Conservation (phyloP, 2,329 filamentous ascomycete genomes). For the Chalaropsis thielavioides region DNA sequence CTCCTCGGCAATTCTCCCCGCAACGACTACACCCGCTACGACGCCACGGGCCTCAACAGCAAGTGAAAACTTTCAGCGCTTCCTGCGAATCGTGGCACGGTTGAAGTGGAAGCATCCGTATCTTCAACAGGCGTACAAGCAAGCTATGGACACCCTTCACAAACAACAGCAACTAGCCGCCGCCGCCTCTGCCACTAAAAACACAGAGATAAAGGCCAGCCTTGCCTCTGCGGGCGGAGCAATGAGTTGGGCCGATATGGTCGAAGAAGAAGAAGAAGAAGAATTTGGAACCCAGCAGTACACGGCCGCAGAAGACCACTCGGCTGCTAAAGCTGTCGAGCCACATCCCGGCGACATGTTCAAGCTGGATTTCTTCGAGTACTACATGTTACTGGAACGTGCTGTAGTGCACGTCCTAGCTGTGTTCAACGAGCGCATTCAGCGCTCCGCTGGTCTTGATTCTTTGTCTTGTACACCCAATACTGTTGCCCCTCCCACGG, state of each 20-base stretch:
- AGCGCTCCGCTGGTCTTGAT: constrained; percentile 20
- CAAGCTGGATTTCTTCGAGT: constrained; percentile 66
- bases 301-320: not conserved
- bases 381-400: constrained; percentile 58
- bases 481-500: not conserved
- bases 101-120: constrained; percentile 51
- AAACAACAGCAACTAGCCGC: not conserved
- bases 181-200: not conserved
- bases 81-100: constrained; percentile 26
- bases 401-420: constrained; percentile 53
- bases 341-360: constrained; percentile 48
- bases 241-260: constrained; percentile 12
- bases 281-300: constrained; percentile 17
- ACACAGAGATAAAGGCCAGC: not conserved
- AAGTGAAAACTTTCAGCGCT: constrained; percentile 16
- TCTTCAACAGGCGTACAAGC: constrained; percentile 41
- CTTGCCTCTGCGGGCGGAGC: not conserved
- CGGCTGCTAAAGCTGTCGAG: constrained; percentile 23
- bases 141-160: constrained; percentile 27
- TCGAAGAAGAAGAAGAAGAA: constrained; percentile 18
- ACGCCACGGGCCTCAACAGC: constrained; percentile 8
- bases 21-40: constrained; percentile 1
- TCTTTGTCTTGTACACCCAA: not conserved
- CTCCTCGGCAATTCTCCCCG: not conserved
- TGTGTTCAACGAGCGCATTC: constrained; percentile 44